These are phyloP conservation scores for Arthrocladium fulminans DNA, from an alignment of 2,329 filamentous ascomycete genomes.

Conservation along the genomic window DNA sequence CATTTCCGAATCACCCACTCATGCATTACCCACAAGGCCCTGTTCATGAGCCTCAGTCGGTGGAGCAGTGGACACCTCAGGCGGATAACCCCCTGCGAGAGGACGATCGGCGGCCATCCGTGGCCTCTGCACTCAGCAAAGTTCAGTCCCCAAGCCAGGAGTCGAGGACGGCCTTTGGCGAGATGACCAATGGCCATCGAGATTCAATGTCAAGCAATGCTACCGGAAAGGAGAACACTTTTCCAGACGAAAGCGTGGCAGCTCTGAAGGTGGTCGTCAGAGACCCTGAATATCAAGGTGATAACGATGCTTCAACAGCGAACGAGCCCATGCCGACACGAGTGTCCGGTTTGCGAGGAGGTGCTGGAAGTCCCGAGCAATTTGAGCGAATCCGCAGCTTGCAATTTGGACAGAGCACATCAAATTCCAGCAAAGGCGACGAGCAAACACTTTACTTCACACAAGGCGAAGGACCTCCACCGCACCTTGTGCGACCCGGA, in stretches of 20 bases:
- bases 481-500: conserved; percentile 1
- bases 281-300: conserved; percentile 10
- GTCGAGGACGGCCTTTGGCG: background rate
- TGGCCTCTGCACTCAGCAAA: conserved; percentile 5
- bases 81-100: background rate
- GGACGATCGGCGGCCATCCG: conserved; percentile 2
- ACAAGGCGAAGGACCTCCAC: conserved; percentile 15
- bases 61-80: conserved; percentile 4
- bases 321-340: conserved; percentile 1
- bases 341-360: conserved; percentile 16
- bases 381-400: conserved; percentile 14
- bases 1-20: conserved; percentile 2
- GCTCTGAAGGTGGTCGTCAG: conserved; percentile 22
- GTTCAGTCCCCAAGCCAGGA: conserved; percentile 9
- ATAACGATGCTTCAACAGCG: conserved; percentile 9
- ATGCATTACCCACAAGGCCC: background rate
- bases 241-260: conserved; percentile 22
- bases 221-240: conserved; percentile 17
- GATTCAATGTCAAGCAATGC: conserved; percentile 8
- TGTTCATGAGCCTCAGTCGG: conserved; percentile 2
- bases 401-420: conserved; percentile 15
- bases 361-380: conserved; percentile 20
- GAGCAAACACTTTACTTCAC: conserved; percentile 16
- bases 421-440: conserved; percentile 11
- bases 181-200: conserved; percentile 8